Percentiles rank a stretch among this genome's conserved stretches.
Conservation (phyloP, 2,329 filamentous ascomycete genomes). For the Daldinia sp. region DNA sequence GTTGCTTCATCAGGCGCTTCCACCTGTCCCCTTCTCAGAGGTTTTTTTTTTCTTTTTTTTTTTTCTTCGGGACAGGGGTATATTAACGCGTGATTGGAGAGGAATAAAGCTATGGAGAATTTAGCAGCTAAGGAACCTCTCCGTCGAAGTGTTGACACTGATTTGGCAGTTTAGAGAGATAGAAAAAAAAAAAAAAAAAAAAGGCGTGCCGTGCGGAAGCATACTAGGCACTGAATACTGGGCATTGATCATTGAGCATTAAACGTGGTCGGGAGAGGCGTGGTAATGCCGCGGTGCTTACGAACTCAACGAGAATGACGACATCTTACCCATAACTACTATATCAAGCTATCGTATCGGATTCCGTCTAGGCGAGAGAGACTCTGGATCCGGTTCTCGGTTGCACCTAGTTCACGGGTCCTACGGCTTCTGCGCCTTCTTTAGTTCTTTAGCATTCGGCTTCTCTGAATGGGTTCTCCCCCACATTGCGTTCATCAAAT, state of each 20-base stretch:
- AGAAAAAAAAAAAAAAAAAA: no score
- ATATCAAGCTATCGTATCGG: conserved; percentile 25
- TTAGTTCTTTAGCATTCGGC: conserved; percentile 17
- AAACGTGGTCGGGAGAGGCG: conserved; percentile 34
- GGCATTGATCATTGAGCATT: no score
- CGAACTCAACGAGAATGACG: conserved; percentile 35
- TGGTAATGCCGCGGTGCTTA: conserved; percentile 26
- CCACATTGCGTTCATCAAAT: conserved; percentile 17
- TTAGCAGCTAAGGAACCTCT: conserved; percentile 9
- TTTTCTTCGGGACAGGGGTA: conserved; percentile 32
- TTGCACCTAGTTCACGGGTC: conserved; percentile 21
- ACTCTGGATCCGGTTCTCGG: conserved; percentile 25
- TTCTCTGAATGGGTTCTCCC: conserved; percentile 16
- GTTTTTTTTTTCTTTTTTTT: no score
- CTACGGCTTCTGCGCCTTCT: conserved; percentile 17
- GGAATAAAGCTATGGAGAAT: conserved; percentile 19
- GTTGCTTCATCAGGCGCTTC: conserved; percentile 33
- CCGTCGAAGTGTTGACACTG: conserved; percentile 14
- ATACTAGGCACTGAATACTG: not conserved
- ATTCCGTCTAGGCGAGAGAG: conserved; percentile 17
- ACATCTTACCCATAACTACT: conserved; percentile 28
- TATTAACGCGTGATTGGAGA: conserved; percentile 27
- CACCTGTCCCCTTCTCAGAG: conserved; percentile 23
- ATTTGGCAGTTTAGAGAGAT: conserved; percentile 18
- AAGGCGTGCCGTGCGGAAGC: conserved; percentile 25